Evolutionary conservation across 2,329 filamentous ascomycete species (phyloP), one percentile per base, ranked within the genome.

Genomic region (Aspergillus clavatus): DNA sequence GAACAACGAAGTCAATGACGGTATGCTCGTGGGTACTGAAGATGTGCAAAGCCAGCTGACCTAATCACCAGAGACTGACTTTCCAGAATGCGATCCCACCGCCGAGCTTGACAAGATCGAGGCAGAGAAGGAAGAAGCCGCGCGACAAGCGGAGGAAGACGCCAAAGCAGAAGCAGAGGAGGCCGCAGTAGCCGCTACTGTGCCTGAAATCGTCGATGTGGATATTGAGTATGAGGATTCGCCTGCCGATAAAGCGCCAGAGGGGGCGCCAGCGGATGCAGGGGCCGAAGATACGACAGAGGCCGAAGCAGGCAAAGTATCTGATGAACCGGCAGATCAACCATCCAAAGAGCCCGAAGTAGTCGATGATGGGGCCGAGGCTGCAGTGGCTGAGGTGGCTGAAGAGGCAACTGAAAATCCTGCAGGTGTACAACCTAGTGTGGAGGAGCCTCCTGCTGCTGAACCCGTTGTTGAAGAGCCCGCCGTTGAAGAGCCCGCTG

Each of bases 121-220:
- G 29, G 59, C 58, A 5, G 63, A 66, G 42, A 67, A 67, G 39
- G 63, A 57, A 50, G 64, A 53, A 22, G 58, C 56, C 11, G 62
- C 62, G 22, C 55, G 53, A 43, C 55, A 62, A 51, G 64, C 58
- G 21, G 62, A 54, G 11, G 61, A 67, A 38, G 61, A 65, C 6
- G 59, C 62, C 5, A 50, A 59, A 40, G 55, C 58, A 18, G 59
- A 59, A 22, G 57, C 59, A 41, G 54, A 50, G 35, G 57, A 56
- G 19, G 47, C 29, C 3, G 47, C 48, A 31, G 35, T 29, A 21
- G 42, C 42, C 27, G 51, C 40, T 40, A 38, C 46, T 7, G 38
- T 24, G 6, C 23, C 50, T 37, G 46, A 53, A 8, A 31, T 49
- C 39, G 43, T 41, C 38, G 46, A 51, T 5, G 48, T 27, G 22